These are phyloP conservation scores for Cladosporium sp. DNA, from an alignment of 2,329 filamentous ascomycete species.

Conservation along the genomic window DNA sequence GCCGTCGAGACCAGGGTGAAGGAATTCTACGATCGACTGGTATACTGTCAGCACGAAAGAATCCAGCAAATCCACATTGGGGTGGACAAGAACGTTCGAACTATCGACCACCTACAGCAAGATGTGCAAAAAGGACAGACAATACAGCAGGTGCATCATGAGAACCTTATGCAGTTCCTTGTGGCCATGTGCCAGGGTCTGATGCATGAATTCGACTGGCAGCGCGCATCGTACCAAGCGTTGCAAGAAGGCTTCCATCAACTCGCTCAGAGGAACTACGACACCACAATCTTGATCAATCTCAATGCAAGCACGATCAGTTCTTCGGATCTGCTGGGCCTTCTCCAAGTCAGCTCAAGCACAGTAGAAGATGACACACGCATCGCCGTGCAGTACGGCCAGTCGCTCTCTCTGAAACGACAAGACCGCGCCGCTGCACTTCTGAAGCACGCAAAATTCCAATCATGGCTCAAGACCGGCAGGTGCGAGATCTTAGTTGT, in stretches of 20 bases:
- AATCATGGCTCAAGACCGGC: slow-evolving; percentile 1
- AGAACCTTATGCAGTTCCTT: background rate
- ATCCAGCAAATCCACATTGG: slow-evolving; percentile 5
- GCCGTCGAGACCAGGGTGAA: slow-evolving; percentile 8
- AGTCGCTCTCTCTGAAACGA: background rate
- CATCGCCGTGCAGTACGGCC: background rate
- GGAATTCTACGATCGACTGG: slow-evolving; percentile 4
- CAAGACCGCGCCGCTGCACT: slow-evolving; percentile 1
- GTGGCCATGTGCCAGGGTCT: background rate
- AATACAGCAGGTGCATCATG: background rate
- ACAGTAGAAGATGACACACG: background rate
- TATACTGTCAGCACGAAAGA: slow-evolving; percentile 1
- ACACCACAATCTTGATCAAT: background rate
- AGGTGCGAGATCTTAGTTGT: slow-evolving; percentile 3
- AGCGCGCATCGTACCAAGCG: background rate
- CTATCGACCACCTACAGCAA: background rate
- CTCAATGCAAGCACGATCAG: background rate
- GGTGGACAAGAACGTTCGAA: background rate
- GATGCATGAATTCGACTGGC: background rate
- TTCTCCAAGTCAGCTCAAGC: background rate
- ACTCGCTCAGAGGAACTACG: background rate
- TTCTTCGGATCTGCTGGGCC: background rate
- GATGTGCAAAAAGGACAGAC: background rate
- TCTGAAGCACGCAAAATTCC: background rate
- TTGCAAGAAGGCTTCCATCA: background rate